Conservation (phyloP, 225 moss, liverwort and hornwort genomes). For the Marchantia paleacea region DNA sequence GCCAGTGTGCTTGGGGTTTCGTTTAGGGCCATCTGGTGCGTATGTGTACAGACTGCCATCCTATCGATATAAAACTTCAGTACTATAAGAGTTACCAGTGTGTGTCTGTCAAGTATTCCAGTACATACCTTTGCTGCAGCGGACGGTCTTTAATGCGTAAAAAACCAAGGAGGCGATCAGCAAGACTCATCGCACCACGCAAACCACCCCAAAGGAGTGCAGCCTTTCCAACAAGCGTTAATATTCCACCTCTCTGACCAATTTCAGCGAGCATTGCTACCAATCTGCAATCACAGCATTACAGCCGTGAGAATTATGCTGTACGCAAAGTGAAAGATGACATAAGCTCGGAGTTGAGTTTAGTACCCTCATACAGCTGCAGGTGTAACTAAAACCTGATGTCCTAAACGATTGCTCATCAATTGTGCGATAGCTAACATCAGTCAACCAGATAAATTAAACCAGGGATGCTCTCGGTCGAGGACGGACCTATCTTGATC, state of each 20-base stretch:
- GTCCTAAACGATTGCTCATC: no score
- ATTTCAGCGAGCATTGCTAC: constrained; percentile 85
- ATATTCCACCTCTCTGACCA: constrained; percentile 75
- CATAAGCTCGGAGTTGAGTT: not conserved
- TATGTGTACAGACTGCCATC: not conserved
- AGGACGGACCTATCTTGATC: constrained; percentile 71
- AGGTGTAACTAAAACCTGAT: not conserved
- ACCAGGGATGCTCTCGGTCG: no score
- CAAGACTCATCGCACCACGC: constrained; percentile 94
- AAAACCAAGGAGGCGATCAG: constrained; percentile 78
- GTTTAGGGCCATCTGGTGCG: no score
- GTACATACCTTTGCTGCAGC: constrained; percentile 59
- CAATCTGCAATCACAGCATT: constrained; percentile 45
- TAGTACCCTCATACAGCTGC: not conserved
- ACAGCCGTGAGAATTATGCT: no score
- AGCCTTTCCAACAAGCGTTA: constrained; percentile 79
- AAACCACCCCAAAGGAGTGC: constrained; percentile 95
- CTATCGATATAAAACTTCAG: not conserved
- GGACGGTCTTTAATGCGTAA: constrained; percentile 61
- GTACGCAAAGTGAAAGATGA: not conserved
- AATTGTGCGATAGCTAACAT: no score
- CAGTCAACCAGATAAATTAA: not conserved
- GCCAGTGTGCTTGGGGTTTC: no score
- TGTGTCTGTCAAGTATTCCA: not conserved
- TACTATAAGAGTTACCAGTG: not conserved